Evolutionary conservation across 2,329 filamentous ascomycete species (phyloP).

Genomic region (Beauveria varroae): DNA sequence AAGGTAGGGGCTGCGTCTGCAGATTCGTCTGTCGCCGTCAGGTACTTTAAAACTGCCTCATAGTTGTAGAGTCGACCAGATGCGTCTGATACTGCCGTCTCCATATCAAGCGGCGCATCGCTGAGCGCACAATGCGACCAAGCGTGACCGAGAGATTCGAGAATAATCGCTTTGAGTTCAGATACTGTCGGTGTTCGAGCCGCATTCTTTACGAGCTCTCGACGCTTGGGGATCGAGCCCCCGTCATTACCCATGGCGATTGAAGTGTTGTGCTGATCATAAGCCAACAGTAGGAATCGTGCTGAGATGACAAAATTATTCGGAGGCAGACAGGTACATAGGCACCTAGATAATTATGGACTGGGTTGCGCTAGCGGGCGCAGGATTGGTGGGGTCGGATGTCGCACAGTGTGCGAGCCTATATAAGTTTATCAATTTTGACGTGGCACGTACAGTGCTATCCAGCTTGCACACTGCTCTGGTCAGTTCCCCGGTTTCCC

Average conservation of each 20-base stretch:
- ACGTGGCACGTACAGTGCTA: neutral
- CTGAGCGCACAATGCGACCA: slow-evolving; percentile 90
- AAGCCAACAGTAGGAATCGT: neutral
- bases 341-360: no score
- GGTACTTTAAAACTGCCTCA: slow-evolving; percentile 67
- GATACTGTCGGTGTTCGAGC: slow-evolving; percentile 74
- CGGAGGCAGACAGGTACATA: no score
- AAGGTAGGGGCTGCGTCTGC: slow-evolving; percentile 36
- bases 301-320: neutral
- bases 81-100: slow-evolving; percentile 76
- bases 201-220: slow-evolving; percentile 92
- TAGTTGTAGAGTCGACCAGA: slow-evolving; percentile 89
- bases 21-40: slow-evolving; percentile 55
- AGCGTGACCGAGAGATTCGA: slow-evolving; percentile 76
- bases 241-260: slow-evolving; percentile 88
- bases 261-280: slow-evolving; percentile 10
- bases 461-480: neutral
- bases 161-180: slow-evolving; percentile 80
- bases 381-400: neutral
- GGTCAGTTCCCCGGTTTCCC: neutral
- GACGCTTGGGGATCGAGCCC: slow-evolving; percentile 89
- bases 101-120: slow-evolving; percentile 58
- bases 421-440: neutral
- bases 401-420: neutral
- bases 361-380: neutral